Evolutionary conservation across 192 early-diverging fungal species (phyloP).

Genomic region (Tieghemiomyces parasiticus): DNA sequence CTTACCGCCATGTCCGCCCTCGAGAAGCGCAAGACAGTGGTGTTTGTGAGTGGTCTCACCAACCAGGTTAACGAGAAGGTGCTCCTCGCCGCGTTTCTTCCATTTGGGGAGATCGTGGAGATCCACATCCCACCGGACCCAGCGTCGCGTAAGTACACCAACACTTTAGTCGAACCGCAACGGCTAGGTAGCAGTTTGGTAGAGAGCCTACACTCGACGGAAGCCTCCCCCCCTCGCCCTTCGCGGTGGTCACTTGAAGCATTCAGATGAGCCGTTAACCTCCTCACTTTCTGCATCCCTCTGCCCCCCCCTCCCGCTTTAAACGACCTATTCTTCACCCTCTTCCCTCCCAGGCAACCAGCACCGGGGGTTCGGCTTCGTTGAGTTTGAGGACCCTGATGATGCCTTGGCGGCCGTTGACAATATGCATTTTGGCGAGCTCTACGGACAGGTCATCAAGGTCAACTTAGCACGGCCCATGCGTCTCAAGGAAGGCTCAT

Average conservation of each 20-base stretch:
- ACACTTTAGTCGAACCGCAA: background rate
- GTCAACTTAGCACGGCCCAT: constrained; percentile 66
- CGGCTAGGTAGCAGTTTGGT: background rate
- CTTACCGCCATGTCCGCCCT: background rate
- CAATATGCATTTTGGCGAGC: constrained; percentile 85
- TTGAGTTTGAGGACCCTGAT: constrained; percentile 74
- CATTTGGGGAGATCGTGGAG: constrained; percentile 89
- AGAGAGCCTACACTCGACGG: background rate
- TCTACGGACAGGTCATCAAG: constrained; percentile 80
- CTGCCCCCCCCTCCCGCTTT: too few relatives aligned
- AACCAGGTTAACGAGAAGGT: constrained; percentile 60
- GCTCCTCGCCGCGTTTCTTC: constrained; percentile 79
- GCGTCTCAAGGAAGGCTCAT: background rate
- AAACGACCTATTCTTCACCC: too few relatives aligned
- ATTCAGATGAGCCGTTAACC: background rate
- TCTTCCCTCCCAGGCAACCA: constrained; percentile 24
- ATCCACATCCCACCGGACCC: constrained; percentile 76
- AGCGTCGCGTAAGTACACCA: constrained; percentile 42
- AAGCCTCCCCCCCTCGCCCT: background rate
- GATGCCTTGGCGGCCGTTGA: constrained; percentile 84
- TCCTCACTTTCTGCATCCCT: too few relatives aligned
- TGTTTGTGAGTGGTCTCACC: constrained; percentile 59
- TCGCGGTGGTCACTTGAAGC: background rate
- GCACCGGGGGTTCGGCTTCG: constrained; percentile 91
- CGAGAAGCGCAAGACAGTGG: constrained; percentile 15